These are phyloP conservation scores for Botrytis galanthina DNA, from an alignment of 2,329 filamentous ascomycete genomes.

Conservation along the genomic window DNA sequence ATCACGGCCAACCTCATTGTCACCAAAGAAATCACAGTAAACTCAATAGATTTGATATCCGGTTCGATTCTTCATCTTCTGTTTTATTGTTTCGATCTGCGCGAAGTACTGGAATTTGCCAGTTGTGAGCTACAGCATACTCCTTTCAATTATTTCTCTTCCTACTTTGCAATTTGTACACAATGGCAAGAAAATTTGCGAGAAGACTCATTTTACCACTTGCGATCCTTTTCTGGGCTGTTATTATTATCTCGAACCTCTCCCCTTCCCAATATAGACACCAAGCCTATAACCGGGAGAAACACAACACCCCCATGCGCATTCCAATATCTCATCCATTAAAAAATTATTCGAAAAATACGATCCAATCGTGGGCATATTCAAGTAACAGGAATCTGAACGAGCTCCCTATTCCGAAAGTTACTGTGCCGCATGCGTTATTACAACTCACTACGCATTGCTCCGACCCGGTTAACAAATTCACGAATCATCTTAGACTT, in stretches of 20 bases:
- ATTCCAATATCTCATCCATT: slow-evolving; percentile 21
- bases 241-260: slow-evolving; percentile 16
- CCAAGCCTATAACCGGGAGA: not conserved
- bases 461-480: slow-evolving; percentile 33
- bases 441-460: slow-evolving; percentile 24
- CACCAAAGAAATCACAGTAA: not conserved
- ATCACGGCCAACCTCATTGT: not conserved
- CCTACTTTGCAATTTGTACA: not conserved
- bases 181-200: slow-evolving; percentile 20
- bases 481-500: slow-evolving; percentile 40
- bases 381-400: not conserved
- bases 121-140: not conserved
- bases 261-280: not conserved
- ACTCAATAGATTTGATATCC: no score
- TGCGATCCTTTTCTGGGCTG: slow-evolving; percentile 20
- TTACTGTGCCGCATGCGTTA: slow-evolving; percentile 21
- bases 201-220: slow-evolving; percentile 28
- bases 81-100: not conserved
- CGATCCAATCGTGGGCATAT: not conserved
- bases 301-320: not conserved
- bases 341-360: slow-evolving; percentile 16
- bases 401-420: not conserved
- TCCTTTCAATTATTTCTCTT: not conserved
- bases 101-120: not conserved
- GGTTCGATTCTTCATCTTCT: not conserved